phyloP scores from a whole-genome alignment of 1,284 basidiomycete species.

The Inonotus obliquus region DNA sequence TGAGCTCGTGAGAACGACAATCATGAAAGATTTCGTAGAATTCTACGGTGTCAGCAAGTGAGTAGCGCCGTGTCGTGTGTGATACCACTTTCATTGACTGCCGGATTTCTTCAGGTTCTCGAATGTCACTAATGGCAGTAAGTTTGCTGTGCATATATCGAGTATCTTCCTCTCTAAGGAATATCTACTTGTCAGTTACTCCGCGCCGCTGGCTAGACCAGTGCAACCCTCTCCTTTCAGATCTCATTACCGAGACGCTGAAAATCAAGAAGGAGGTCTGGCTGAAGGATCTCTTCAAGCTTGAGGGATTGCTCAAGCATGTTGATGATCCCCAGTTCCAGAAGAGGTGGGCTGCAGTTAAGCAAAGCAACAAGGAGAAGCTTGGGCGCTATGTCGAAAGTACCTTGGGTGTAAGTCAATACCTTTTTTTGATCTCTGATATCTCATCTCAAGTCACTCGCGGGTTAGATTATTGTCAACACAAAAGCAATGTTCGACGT shows the following conservation, averaged over 20 bases:
- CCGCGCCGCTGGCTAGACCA: conserved; percentile 87
- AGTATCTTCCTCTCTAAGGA: conserved; percentile 12
- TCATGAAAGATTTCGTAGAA: conserved; percentile 90
- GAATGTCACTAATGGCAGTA: conserved; percentile 84
- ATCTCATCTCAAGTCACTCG: neutral
- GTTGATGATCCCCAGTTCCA: conserved; percentile 73
- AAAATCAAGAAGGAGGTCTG: conserved; percentile 69
- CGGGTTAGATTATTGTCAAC: conserved; percentile 51
- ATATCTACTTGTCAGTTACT: conserved; percentile 47
- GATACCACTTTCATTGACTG: neutral
- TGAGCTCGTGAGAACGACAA: conserved; percentile 70
- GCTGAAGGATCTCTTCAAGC: conserved; percentile 74
- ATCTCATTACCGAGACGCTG: conserved; percentile 79
- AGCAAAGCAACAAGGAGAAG: conserved; percentile 83
- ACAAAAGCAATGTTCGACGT: conserved; percentile 87
- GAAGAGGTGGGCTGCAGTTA: conserved; percentile 76
- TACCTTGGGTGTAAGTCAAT: conserved; percentile 50
- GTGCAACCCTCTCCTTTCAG: conserved; percentile 84
- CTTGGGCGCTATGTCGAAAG: conserved; percentile 74
- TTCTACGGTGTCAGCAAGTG: conserved; percentile 76
- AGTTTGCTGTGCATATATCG: conserved; percentile 28
- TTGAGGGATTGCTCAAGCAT: conserved; percentile 63
- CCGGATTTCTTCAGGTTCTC: conserved; percentile 45
- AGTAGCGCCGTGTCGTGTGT: conserved; percentile 24
- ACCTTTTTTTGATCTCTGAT: neutral